Percentiles rank a stretch among this genome's conserved stretches.
Evolutionary conservation across 2,329 filamentous ascomycete species (phyloP).

Genomic region (Fusarium aywerte): DNA sequence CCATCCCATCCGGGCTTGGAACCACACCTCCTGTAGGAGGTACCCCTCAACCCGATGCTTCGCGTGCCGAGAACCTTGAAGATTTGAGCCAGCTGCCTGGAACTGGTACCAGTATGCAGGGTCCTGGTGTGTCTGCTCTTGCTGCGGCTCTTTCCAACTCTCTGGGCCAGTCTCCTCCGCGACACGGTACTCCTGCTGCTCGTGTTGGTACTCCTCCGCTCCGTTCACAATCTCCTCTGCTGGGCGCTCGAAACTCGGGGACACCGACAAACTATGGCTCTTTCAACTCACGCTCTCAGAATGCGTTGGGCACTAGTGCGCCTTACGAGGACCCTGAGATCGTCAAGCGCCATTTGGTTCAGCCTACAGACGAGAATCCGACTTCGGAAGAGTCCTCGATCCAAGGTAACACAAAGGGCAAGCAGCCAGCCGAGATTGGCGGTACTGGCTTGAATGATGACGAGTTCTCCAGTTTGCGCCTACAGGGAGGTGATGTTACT

Average conservation of each 20-base stretch:
- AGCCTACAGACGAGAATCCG: slow-evolving; percentile 64
- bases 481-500: slow-evolving; percentile 95
- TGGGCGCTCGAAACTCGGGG: slow-evolving; percentile 55
- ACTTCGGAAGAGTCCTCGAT: slow-evolving; percentile 60
- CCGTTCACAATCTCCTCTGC: slow-evolving; percentile 53
- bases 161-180: slow-evolving; percentile 74
- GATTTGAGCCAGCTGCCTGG: slow-evolving; percentile 72
- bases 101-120: slow-evolving; percentile 71
- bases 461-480: slow-evolving; percentile 90
- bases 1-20: slow-evolving; percentile 57
- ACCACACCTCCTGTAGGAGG: slow-evolving; percentile 52
- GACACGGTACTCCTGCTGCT: slow-evolving; percentile 70
- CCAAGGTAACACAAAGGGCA: slow-evolving; percentile 62
- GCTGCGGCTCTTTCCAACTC: slow-evolving; percentile 86
- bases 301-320: slow-evolving; percentile 58
- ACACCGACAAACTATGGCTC: slow-evolving; percentile 85
- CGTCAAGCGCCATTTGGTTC: slow-evolving; percentile 86
- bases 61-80: slow-evolving; percentile 48
- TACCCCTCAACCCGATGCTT: slow-evolving; percentile 47
- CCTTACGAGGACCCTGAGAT: slow-evolving; percentile 91
- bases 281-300: slow-evolving; percentile 75
- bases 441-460: slow-evolving; percentile 67
- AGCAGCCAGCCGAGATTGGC: slow-evolving; percentile 59
- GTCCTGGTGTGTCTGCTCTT: slow-evolving; percentile 86
- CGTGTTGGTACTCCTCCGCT: slow-evolving; percentile 67